phyloP scores from a whole-genome alignment of 352 stramenopile genomes.

The Saprolegnia parasitica region DNA sequence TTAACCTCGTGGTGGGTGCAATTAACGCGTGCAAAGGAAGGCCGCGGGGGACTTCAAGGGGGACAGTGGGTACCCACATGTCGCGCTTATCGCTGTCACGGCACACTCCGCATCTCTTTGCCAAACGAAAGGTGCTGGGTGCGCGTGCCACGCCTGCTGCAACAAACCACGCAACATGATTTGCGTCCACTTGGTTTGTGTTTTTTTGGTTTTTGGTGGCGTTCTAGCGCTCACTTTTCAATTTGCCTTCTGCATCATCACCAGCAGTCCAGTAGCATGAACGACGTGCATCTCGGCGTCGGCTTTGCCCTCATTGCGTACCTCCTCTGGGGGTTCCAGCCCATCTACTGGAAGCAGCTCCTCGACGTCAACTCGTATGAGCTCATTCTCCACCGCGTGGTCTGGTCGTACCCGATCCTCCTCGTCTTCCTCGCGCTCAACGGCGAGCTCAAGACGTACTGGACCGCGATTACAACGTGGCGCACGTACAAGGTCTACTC shows the following conservation, averaged over 20 bases:
- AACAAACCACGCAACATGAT: too few species aligned
- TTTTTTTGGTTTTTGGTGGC: too few species aligned
- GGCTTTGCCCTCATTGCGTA: constrained; percentile 19
- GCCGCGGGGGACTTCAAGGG: too few species aligned
- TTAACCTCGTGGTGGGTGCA: too few species aligned
- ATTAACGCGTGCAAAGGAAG: too few species aligned
- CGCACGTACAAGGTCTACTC: constrained; percentile 16
- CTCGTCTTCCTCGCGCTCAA: constrained; percentile 9
- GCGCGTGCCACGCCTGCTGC: too few species aligned
- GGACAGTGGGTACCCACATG: too few species aligned
- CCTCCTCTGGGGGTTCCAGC: constrained; percentile 27
- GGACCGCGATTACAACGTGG: background rate
- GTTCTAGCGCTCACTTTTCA: background rate
- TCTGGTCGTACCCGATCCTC: constrained; percentile 25
- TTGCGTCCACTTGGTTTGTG: too few species aligned
- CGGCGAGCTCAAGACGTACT: constrained; percentile 13
- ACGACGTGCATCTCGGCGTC: constrained; percentile 2
- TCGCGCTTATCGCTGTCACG: too few species aligned
- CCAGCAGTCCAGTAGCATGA: constrained; percentile 1
- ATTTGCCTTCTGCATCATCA: background rate
- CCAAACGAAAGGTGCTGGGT: too few species aligned
- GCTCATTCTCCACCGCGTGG: constrained; percentile 22
- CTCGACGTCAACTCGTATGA: constrained; percentile 23
- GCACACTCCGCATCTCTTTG: too few species aligned
- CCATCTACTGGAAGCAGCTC: constrained; percentile 25